Evolutionary conservation across 768 basidiomycete genomes (phyloP).

Genomic region (Leccinum aurantiacum): DNA sequence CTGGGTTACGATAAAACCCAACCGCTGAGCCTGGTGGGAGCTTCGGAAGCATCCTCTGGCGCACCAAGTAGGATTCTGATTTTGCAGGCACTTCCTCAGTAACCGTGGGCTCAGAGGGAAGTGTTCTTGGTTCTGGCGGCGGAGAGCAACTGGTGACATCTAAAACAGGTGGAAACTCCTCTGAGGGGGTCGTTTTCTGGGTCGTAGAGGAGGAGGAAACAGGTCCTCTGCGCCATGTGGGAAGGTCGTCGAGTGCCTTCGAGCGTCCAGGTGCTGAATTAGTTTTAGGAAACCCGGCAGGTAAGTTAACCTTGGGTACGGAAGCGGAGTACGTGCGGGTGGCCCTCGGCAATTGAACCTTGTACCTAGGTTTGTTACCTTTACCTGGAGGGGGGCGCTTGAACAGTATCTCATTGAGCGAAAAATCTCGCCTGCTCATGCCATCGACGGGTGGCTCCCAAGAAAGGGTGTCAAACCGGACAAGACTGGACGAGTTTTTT

Average conservation of each 20-base stretch:
- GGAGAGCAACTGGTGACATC: slow-evolving; percentile 67
- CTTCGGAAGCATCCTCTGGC: slow-evolving; percentile 59
- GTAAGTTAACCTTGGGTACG: slow-evolving; percentile 42
- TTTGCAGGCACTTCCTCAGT: slow-evolving; percentile 35
- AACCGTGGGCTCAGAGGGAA: slow-evolving; percentile 30
- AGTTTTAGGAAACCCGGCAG: slow-evolving; percentile 26
- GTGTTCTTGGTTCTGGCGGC: slow-evolving; percentile 46
- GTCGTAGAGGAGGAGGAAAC: slow-evolving; percentile 19
- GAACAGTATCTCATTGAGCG: slow-evolving; percentile 67
- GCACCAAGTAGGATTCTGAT: slow-evolving; percentile 32
- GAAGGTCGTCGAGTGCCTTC: slow-evolving; percentile 34
- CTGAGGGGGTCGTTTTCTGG: slow-evolving; percentile 7
- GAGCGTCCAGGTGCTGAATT: slow-evolving; percentile 25
- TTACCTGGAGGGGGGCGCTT: slow-evolving; percentile 38
- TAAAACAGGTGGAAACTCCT: slow-evolving; percentile 31
- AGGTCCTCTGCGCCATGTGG: slow-evolving; percentile 42
- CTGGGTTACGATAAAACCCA: slow-evolving; percentile 68
- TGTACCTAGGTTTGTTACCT: slow-evolving; percentile 35
- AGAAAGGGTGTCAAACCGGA: slow-evolving; percentile 66
- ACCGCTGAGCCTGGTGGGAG: slow-evolving; percentile 72
- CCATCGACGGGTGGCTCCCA: slow-evolving; percentile 71
- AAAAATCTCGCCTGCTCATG: slow-evolving; percentile 60
- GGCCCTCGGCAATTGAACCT: slow-evolving; percentile 37
- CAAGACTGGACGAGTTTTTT: slow-evolving; percentile 35
- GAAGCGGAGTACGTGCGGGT: slow-evolving; percentile 5